phyloP scores from a whole-genome alignment of 2,329 filamentous ascomycete genomes.

The Penicillium sp. region DNA sequence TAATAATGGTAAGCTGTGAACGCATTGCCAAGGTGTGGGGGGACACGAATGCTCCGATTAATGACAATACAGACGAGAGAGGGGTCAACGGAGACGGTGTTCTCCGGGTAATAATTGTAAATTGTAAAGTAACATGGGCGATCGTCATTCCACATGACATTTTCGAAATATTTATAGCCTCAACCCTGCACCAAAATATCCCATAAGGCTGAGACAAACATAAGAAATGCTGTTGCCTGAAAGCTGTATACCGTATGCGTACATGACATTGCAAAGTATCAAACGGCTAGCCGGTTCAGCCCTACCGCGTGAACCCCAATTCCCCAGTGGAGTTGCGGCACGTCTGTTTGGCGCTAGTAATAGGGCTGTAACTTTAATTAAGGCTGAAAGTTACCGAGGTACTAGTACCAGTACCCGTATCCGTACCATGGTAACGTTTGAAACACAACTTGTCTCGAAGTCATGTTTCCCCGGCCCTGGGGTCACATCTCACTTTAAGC shows the following conservation, averaged over 20 bases:
- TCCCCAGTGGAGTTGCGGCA: background rate
- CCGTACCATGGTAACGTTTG: background rate
- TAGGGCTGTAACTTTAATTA: conserved; percentile 9
- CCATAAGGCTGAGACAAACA: background rate
- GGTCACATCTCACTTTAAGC: conserved; percentile 3
- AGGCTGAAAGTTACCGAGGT: background rate
- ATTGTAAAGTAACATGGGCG: background rate
- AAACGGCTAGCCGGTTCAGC: conserved; percentile 6
- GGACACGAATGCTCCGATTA: background rate
- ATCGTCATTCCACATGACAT: background rate
- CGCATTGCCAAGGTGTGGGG: conserved; percentile 8
- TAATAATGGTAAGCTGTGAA: background rate
- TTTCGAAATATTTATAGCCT: background rate
- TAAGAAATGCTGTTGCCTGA: conserved; percentile 10
- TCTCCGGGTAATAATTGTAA: background rate
- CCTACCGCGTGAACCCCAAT: background rate
- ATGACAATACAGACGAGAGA: conserved; percentile 7
- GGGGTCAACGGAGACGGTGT: background rate
- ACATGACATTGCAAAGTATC: background rate
- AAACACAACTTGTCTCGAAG: background rate
- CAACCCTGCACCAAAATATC: background rate
- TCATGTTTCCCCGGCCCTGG: background rate
- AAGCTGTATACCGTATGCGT: background rate
- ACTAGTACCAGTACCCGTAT: background rate
- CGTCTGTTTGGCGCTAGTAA: conserved; percentile 8